A percentile compares a stretch with the other conserved stretches of the same genome.
These are phyloP conservation scores for Oryza coarctata DNA, from an alignment of 176 grass and related monocot species.

Conservation along the genomic window DNA sequence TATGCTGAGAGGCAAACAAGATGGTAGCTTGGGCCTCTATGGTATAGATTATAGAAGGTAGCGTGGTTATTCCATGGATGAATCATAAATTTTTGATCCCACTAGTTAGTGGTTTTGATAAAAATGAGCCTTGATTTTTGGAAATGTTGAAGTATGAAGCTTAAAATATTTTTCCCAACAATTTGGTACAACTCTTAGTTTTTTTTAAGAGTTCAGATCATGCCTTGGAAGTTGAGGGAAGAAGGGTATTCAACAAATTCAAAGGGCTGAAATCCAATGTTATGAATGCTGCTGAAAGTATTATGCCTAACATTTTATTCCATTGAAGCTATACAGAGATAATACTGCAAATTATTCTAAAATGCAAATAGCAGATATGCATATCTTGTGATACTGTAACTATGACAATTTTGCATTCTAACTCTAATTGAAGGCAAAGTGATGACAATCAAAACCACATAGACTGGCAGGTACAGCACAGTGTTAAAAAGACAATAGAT, in stretches of 20 bases:
- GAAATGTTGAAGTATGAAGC: background rate
- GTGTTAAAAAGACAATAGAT: constrained; percentile 13
- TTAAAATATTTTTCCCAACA: background rate
- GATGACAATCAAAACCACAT: background rate
- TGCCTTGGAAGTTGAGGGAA: background rate
- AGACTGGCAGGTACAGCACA: background rate
- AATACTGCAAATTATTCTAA: background rate
- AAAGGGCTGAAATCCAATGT: background rate
- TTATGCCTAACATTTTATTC: background rate
- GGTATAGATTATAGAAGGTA: background rate
- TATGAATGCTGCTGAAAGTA: background rate
- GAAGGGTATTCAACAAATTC: background rate
- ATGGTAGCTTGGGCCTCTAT: background rate
- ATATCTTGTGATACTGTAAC: background rate
- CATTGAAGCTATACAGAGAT: background rate
- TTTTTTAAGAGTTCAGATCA: background rate
- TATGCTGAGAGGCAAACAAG: background rate
- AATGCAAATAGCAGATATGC: background rate
- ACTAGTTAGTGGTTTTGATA: background rate
- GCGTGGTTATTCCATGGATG: background rate
- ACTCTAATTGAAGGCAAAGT: background rate
- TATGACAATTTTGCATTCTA: constrained; percentile 3
- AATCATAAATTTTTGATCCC: background rate
- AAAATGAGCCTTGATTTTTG: background rate
- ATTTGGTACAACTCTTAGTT: background rate